phyloP scores from a whole-genome alignment of 2,329 filamentous ascomycete species.

The Aspergillus chevalieri region DNA sequence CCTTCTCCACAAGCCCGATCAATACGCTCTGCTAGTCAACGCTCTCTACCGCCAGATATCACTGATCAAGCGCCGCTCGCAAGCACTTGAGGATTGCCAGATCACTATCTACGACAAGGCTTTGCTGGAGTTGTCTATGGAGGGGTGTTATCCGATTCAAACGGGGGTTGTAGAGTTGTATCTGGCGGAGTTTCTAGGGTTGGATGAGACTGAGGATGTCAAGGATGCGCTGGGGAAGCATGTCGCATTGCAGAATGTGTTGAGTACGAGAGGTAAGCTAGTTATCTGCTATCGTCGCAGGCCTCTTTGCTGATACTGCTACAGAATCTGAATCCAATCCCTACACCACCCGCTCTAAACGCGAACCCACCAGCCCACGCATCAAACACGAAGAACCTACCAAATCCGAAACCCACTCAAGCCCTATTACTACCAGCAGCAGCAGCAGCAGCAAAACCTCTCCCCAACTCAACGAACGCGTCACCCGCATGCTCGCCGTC shows the following conservation, averaged over 20 bases:
- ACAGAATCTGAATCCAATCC: too few relatives aligned
- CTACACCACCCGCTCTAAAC: background rate
- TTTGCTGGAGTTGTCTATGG: conserved; percentile 29
- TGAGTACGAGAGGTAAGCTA: conserved; percentile 8
- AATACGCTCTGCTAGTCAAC: conserved; percentile 22
- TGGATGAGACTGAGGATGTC: conserved; percentile 16
- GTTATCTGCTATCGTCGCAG: background rate
- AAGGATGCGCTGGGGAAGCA: conserved; percentile 22
- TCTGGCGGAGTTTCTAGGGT: conserved; percentile 33
- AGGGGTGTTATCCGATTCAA: conserved; percentile 24
- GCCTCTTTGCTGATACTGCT: background rate
- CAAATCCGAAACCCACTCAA: background rate
- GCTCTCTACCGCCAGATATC: conserved; percentile 30
- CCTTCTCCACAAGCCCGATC: conserved; percentile 20
- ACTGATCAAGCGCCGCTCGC: conserved; percentile 31
- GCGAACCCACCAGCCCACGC: background rate
- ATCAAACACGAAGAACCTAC: background rate
- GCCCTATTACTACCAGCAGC: background rate
- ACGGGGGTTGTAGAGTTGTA: conserved; percentile 33
- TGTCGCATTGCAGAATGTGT: conserved; percentile 18
- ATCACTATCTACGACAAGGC: conserved; percentile 38
- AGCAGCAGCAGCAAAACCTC: background rate
- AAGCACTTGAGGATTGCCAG: conserved; percentile 28
- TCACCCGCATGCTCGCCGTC: conserved; percentile 19
- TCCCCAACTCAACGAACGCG: conserved; percentile 2